phyloP scores from a whole-genome alignment of 2,329 filamentous ascomycete genomes.

The Penicillium aurantiogriseum region DNA sequence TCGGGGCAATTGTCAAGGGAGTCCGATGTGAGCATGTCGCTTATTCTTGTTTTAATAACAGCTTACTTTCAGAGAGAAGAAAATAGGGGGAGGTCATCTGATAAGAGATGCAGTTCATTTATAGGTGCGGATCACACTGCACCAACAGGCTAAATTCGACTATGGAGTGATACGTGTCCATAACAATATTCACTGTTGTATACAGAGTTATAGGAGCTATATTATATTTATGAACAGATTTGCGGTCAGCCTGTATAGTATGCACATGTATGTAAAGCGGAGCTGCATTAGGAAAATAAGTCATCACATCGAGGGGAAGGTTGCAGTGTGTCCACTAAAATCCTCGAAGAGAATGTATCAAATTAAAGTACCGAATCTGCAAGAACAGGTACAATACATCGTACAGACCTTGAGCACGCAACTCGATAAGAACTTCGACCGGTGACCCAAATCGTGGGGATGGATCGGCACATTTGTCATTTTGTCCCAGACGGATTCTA shows the following conservation, averaged over 20 bases:
- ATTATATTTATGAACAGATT: neutral
- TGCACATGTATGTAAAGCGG: constrained; percentile 1
- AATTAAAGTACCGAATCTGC: neutral
- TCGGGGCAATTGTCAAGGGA: neutral
- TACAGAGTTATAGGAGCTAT: neutral
- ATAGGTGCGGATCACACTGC: constrained; percentile 10
- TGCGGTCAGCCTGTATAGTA: constrained; percentile 9
- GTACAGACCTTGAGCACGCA: constrained; percentile 5
- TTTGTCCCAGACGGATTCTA: constrained; percentile 34
- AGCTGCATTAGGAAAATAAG: constrained; percentile 3
- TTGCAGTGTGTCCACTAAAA: constrained; percentile 4
- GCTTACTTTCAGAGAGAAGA: neutral
- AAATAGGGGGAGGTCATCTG: constrained; percentile 17
- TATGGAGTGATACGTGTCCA: constrained; percentile 11
- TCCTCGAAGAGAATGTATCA: neutral
- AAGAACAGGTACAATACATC: constrained; percentile 9
- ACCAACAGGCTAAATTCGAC: constrained; percentile 17
- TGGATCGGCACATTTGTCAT: constrained; percentile 39
- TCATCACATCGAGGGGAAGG: constrained; percentile 4
- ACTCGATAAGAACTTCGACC: constrained; percentile 20
- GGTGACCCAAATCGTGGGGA: constrained; percentile 35
- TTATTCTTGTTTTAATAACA: neutral
- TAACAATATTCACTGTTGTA: neutral
- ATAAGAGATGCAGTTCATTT: constrained; percentile 6
- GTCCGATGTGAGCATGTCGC: constrained; percentile 1